Evolutionary conservation across 345 rosid genomes (phyloP).

Genomic region (Syzygium aromaticum): DNA sequence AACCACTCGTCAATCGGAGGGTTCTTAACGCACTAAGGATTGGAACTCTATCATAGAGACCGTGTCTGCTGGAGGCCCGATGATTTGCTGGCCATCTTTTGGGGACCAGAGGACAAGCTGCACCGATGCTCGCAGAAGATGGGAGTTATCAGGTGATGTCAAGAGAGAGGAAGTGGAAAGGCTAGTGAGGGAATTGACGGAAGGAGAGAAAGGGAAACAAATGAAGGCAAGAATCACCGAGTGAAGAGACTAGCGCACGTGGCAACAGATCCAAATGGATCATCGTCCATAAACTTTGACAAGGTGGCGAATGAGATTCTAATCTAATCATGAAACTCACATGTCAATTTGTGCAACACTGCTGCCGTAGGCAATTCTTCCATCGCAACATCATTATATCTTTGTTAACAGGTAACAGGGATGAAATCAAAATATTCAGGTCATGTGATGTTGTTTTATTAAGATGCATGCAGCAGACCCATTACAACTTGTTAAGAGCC

Average conservation of each 20-base stretch:
- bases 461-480: neutral
- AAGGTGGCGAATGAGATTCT: neutral
- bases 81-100: slow-evolving; percentile 1
- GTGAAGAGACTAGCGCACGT: neutral
- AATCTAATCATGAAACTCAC: neutral
- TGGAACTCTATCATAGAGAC: slow-evolving; percentile 2
- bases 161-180: slow-evolving; percentile 2
- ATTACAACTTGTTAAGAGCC: neutral
- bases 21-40: slow-evolving; percentile 5
- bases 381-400: neutral
- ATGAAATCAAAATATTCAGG: neutral
- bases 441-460: neutral
- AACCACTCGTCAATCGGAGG: neutral
- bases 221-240: neutral
- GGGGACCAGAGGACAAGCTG: neutral
- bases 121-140: neutral
- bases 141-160: neutral
- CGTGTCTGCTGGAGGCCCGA: neutral
- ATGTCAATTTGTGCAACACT: neutral
- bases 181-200: slow-evolving; percentile 4
- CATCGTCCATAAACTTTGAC: neutral
- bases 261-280: neutral
- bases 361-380: neutral
- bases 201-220: neutral
- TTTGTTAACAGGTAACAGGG: neutral